Conservation (phyloP, 1,284 basidiomycete genomes). For the Puccinia horiana region DNA sequence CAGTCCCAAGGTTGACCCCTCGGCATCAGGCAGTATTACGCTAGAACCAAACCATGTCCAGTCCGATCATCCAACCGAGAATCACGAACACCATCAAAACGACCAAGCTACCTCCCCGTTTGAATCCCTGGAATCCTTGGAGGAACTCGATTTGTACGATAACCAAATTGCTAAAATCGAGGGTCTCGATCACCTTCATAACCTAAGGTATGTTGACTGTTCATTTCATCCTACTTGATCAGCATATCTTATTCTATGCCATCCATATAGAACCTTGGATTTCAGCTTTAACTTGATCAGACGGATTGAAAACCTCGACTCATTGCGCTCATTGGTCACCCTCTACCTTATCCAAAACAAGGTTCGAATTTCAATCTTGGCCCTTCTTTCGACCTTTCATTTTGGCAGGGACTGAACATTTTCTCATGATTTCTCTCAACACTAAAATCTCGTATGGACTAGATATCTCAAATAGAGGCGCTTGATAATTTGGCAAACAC, state of each 20-base stretch:
- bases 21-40: not conserved
- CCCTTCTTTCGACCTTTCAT: constrained; percentile 21
- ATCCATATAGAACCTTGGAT: constrained; percentile 53
- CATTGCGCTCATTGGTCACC: constrained; percentile 15
- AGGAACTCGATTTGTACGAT: constrained; percentile 58
- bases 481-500: constrained; percentile 53
- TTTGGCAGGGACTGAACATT: not conserved
- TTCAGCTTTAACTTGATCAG: constrained; percentile 58
- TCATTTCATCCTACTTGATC: not conserved
- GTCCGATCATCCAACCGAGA: not conserved
- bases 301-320: constrained; percentile 52
- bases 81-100: not conserved
- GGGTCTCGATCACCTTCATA: constrained; percentile 50
- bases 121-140: constrained; percentile 52
- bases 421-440: constrained; percentile 52
- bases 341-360: constrained; percentile 48
- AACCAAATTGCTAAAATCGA: constrained; percentile 55
- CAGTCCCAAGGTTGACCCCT: not conserved
- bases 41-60: not conserved
- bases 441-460: constrained; percentile 57
- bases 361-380: not conserved
- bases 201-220: constrained; percentile 53
- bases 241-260: not conserved
- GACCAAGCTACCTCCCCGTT: constrained; percentile 12
- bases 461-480: constrained; percentile 56